phyloP scores from a whole-genome alignment of 768 basidiomycete genomes.

The Cystoderma amianthinum region DNA sequence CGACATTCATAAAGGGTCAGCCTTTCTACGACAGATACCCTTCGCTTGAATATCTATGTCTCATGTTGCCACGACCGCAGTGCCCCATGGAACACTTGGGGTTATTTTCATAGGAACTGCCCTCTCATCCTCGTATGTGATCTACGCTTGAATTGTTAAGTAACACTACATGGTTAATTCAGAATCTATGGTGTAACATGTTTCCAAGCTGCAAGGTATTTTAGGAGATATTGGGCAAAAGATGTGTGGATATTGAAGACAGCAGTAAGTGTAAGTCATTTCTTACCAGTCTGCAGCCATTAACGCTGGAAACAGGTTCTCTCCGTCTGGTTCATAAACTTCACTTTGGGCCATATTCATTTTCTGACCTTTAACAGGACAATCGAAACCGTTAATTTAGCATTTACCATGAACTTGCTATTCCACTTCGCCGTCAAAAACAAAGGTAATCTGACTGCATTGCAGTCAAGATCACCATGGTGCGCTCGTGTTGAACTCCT shows the following conservation, averaged over 20 bases:
- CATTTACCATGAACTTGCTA: slow-evolving; percentile 5
- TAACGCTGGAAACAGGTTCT: too few species aligned
- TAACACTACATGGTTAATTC: background rate
- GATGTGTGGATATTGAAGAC: slow-evolving; percentile 3
- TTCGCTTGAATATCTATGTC: background rate
- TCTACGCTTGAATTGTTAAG: background rate
- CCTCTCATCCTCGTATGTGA: slow-evolving; percentile 4
- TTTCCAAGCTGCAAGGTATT: slow-evolving; percentile 7
- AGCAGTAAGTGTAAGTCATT: slow-evolving; percentile 4
- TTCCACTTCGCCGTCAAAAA: slow-evolving; percentile 2
- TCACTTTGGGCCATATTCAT: too few species aligned
- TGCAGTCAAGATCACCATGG: background rate
- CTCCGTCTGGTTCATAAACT: too few species aligned
- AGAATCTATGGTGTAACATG: slow-evolving; percentile 8
- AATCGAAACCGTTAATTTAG: slow-evolving; percentile 7
- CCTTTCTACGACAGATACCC: too few species aligned
- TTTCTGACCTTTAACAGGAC: too few species aligned
- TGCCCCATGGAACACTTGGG: slow-evolving; percentile 6
- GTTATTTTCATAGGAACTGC: slow-evolving; percentile 6
- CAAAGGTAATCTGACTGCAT: background rate
- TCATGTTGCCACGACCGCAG: slow-evolving; percentile 3
- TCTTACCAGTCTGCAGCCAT: too few species aligned
- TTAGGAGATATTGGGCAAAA: slow-evolving; percentile 5
- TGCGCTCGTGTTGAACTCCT: background rate
- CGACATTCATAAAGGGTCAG: too few species aligned